Base-by-base conservation (phyloP, 2,329 filamentous ascomycete genomes). In the Phialemoniopsis sp. region DNA sequence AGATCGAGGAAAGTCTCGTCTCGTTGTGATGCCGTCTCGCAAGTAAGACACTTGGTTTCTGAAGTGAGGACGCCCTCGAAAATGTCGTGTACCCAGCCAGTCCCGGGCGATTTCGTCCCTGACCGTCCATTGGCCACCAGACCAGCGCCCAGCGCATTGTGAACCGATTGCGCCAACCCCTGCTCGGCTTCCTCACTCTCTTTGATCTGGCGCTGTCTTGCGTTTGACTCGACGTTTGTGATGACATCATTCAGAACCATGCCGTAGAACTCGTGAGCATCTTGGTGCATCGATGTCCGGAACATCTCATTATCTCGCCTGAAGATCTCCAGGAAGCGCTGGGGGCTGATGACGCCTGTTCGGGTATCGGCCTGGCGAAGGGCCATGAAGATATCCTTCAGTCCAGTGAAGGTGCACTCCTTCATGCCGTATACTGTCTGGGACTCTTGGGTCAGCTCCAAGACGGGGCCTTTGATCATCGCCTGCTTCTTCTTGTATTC, bases 401-500 rank as follows among this genome's bases (percentile, higher is more conserved):
- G 67, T 0, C 89, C 89, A 0, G 91, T 95, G 57, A 97, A 98
- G 4, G 95, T 83, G 44, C 88, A 94, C 58, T 97, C 91, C 36
- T 88, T 80, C 90, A 97, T 96, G 51, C 87, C 88, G 56, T 96
- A 95, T 14, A 82, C 78, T 34, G 74, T 73, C 8, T 83, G 76
- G 55, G 89, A 93, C 53, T 94, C 88, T 52, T 86, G 83, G 36
- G 84, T 80, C 62, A 97, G 78, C 53, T 94, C 87, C 41, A 97
- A 63, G 29, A 96, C 83, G 1, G 93, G 93, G 0, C 93, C 89
- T 32, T 85, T 85, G 44, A 90, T 73, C 70, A 97, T 82, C 14
- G 90, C 90, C 59, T 93, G 82, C 66, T 95, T 96, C 73, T 98
- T 98, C 67, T 96, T 96, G 67, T 93, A 95, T 64, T 98, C 93